A percentile compares a stretch with the other conserved stretches of the same genome.
These are phyloP conservation scores for Arachnomyces sp. DNA, from an alignment of 2,329 filamentous ascomycete genomes.

Conservation along the genomic window DNA sequence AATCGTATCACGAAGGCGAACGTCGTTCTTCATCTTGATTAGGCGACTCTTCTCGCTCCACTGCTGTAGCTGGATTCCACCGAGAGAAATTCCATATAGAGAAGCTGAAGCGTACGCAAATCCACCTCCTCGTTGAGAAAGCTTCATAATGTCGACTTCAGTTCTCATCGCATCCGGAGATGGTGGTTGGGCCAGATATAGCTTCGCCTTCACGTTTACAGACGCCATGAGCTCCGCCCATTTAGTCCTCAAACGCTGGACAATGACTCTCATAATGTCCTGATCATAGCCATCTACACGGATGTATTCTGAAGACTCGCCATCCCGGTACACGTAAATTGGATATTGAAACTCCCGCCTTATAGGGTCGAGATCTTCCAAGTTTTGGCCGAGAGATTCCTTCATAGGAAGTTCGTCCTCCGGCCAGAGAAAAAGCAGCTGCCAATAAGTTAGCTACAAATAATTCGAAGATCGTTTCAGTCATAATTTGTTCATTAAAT, in stretches of 20 bases:
- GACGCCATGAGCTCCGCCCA: conserved; percentile 24
- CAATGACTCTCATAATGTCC: conserved; percentile 31
- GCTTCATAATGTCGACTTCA: conserved; percentile 20
- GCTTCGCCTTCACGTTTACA: conserved; percentile 22
- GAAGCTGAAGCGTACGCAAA: conserved; percentile 13
- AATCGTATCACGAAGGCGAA: conserved; percentile 22
- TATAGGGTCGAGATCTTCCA: conserved; percentile 40
- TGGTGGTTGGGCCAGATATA: conserved; percentile 28
- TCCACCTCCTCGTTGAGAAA: conserved; percentile 3
- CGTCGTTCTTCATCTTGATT: conserved; percentile 24
- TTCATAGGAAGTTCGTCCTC: conserved; percentile 32
- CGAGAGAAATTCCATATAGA: conserved; percentile 15
- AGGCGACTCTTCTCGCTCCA: conserved; percentile 16
- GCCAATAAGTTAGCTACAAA: conserved; percentile 5
- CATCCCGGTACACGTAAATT: conserved; percentile 33
- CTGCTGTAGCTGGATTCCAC: conserved; percentile 12
- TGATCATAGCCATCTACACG: conserved; percentile 24
- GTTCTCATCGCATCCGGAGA: conserved; percentile 12
- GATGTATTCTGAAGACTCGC: conserved; percentile 23
- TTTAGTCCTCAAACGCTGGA: conserved; percentile 18
- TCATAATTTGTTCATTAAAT: conserved; percentile 4
- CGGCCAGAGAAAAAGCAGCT: conserved; percentile 41
- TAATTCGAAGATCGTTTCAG: conserved; percentile 2
- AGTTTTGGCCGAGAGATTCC: conserved; percentile 33
- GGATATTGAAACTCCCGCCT: conserved; percentile 33